A percentile compares a stretch with the other conserved stretches of the same genome.
Conservation (phyloP, 331 rosid species). For the Dryas integrifolia region DNA sequence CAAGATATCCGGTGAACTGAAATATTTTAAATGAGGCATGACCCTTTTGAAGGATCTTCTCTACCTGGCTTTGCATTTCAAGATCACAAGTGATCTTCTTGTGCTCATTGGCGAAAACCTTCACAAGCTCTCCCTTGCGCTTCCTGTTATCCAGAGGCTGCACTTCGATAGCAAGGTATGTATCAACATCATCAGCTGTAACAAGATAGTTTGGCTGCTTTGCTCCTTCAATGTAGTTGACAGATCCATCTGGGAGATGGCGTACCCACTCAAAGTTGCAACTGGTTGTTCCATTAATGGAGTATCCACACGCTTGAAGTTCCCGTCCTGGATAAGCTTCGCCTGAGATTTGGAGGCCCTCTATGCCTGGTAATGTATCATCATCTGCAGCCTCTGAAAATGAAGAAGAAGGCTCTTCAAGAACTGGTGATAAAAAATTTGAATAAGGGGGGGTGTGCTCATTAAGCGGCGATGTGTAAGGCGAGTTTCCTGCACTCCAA, state of each 20-base stretch:
- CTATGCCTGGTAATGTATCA: constrained; percentile 89
- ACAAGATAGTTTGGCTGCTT: constrained; percentile 90
- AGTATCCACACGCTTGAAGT: constrained; percentile 81
- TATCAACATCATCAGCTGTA: constrained; percentile 87
- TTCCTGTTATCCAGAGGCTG: constrained; percentile 92
- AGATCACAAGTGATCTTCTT: constrained; percentile 77
- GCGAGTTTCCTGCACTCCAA: constrained; percentile 68
- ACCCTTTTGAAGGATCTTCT: constrained; percentile 63
- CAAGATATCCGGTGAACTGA: constrained; percentile 54
- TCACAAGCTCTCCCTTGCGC: constrained; percentile 94
- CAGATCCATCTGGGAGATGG: constrained; percentile 89
- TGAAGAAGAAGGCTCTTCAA: constrained; percentile 92
- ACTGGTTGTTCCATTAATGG: constrained; percentile 58
- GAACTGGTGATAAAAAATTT: constrained; percentile 73
- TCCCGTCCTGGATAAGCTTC: constrained; percentile 85
- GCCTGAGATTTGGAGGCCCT: constrained; percentile 85
- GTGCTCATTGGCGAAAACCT: constrained; percentile 73
- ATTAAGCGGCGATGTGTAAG: constrained; percentile 54
- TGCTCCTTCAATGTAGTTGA: constrained; percentile 92
- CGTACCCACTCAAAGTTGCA: constrained; percentile 78
- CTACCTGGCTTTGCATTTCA: constrained; percentile 70
- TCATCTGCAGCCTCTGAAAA: constrained; percentile 97
- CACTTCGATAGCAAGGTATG: constrained; percentile 90
- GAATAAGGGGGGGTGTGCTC: constrained; percentile 70
- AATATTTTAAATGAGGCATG: constrained; percentile 69